phyloP scores from a whole-genome alignment of 345 rosid species.

The Gossypium ekmanianum region DNA sequence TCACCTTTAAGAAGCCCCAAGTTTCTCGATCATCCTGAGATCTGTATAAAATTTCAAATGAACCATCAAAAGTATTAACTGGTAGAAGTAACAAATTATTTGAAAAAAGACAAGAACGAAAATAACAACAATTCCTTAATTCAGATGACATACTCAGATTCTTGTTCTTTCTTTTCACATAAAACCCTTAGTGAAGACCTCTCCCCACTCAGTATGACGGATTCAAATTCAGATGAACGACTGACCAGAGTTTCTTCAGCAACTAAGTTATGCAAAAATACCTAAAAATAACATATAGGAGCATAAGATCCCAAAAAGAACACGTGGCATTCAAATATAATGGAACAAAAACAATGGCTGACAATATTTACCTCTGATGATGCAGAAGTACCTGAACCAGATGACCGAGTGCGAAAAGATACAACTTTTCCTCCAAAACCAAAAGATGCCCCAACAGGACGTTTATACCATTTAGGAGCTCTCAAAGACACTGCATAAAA shows the following conservation, averaged over 20 bases:
- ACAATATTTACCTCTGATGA: conserved; percentile 62
- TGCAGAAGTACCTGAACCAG: conserved; percentile 39
- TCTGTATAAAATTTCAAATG: conserved; percentile 37
- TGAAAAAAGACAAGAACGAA: conserved; percentile 9
- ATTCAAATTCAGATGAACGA: conserved; percentile 89
- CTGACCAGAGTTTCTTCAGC: conserved; percentile 72
- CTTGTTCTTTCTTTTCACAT: conserved; percentile 83
- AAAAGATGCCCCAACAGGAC: conserved; percentile 91
- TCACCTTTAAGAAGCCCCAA: conserved; percentile 85
- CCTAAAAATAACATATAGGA: conserved; percentile 42
- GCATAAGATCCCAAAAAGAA: conserved; percentile 15
- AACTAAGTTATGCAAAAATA: conserved; percentile 67
- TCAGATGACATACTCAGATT: conserved; percentile 65
- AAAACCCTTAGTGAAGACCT: conserved; percentile 60
- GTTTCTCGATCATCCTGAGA: conserved; percentile 83
- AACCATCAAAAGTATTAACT: conserved; percentile 15
- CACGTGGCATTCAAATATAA: conserved; percentile 1
- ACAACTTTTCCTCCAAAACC: conserved; percentile 99
- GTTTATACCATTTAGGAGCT: conserved; percentile 98
- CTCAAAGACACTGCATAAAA: conserved; percentile 48
- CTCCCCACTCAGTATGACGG: conserved; percentile 82
- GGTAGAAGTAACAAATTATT: conserved; percentile 3
- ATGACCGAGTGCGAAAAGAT: conserved; percentile 55
- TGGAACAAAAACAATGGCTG: neutral
- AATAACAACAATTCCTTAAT: conserved; percentile 1